phyloP scores from a whole-genome alignment of 352 stramenopile genomes.

The Lagenidium sp. region DNA sequence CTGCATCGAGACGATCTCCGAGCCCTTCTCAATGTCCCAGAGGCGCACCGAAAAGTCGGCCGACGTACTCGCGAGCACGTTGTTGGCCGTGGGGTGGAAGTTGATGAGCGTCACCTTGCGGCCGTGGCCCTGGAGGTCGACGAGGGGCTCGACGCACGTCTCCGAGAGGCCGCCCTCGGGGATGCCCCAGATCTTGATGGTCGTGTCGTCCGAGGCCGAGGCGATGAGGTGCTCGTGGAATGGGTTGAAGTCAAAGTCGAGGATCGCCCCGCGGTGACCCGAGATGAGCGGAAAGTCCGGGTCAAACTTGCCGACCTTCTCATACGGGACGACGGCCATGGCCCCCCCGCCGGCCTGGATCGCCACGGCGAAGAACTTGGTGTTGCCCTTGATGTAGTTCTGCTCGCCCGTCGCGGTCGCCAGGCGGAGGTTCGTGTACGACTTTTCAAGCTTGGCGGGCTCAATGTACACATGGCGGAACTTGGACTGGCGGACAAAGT shows the following conservation, averaged over 20 bases:
- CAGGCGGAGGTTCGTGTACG: conserved; percentile 90
- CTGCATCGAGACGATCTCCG: conserved; percentile 86
- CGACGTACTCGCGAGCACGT: conserved; percentile 94
- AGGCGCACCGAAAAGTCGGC: conserved; percentile 96
- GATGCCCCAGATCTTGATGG: conserved; percentile 97
- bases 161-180: conserved; percentile 90
- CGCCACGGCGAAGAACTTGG: conserved; percentile 98
- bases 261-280: conserved; percentile 93
- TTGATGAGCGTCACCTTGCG: conserved; percentile 96
- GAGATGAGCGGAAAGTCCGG: conserved; percentile 91
- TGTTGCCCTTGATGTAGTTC: conserved; percentile 99
- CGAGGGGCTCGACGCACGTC: conserved; percentile 92
- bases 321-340: conserved; percentile 92
- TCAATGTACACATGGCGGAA: conserved; percentile 98
- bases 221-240: conserved; percentile 96
- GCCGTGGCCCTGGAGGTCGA: conserved; percentile 94
- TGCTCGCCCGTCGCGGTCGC: conserved; percentile 98
- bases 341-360: conserved; percentile 83
- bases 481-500: conserved; percentile 96
- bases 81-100: conserved; percentile 97
- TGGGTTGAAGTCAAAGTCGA: conserved; percentile 99
- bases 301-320: conserved; percentile 94
- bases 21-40: conserved; percentile 98
- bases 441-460: conserved; percentile 91
- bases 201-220: conserved; percentile 95